Evolutionary conservation across 768 basidiomycete species (phyloP).

Genomic region (Trametes punicea): DNA sequence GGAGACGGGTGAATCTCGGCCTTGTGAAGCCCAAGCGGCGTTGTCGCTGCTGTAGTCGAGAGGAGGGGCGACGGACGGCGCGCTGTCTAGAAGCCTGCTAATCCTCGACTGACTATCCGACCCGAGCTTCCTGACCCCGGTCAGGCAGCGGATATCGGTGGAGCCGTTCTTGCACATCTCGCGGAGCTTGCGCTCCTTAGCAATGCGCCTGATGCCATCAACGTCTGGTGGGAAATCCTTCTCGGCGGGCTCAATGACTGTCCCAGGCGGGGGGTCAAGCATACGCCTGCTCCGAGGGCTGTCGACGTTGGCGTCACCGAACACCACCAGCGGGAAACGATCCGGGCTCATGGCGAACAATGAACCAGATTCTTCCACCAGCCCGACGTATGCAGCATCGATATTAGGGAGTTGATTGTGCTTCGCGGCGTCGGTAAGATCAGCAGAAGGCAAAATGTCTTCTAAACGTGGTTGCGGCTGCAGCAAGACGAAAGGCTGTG

Average conservation of each 20-base stretch:
- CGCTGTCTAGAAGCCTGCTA: slow-evolving; percentile 60
- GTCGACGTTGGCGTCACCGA: slow-evolving; percentile 44
- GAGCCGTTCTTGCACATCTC: slow-evolving; percentile 37
- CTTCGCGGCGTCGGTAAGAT: slow-evolving; percentile 29
- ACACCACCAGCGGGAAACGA: slow-evolving; percentile 78
- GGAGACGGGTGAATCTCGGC: slow-evolving; percentile 7
- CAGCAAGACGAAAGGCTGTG: slow-evolving; percentile 76
- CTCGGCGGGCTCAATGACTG: slow-evolving; percentile 17
- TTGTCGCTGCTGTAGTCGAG: slow-evolving; percentile 26
- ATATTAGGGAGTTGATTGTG: slow-evolving; percentile 47
- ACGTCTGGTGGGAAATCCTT: slow-evolving; percentile 39
- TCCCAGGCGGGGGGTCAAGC: slow-evolving; percentile 36
- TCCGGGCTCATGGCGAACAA: slow-evolving; percentile 85
- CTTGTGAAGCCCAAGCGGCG: slow-evolving; percentile 11
- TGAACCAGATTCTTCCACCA: slow-evolving; percentile 66
- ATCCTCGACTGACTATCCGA: slow-evolving; percentile 38
- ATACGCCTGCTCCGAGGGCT: slow-evolving; percentile 2
- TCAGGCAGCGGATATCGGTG: slow-evolving; percentile 54
- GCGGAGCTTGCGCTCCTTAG: slow-evolving; percentile 39
- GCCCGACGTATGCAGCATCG: slow-evolving; percentile 77
- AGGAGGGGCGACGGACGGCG: slow-evolving; percentile 36
- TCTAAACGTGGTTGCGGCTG: slow-evolving; percentile 79
- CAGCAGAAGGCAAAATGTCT: slow-evolving; percentile 59
- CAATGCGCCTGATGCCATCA: slow-evolving; percentile 39
- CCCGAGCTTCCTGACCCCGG: slow-evolving; percentile 57